Base-by-base conservation (phyloP, 108 stramenopile species). In the Cyclotella baltica region DNA sequence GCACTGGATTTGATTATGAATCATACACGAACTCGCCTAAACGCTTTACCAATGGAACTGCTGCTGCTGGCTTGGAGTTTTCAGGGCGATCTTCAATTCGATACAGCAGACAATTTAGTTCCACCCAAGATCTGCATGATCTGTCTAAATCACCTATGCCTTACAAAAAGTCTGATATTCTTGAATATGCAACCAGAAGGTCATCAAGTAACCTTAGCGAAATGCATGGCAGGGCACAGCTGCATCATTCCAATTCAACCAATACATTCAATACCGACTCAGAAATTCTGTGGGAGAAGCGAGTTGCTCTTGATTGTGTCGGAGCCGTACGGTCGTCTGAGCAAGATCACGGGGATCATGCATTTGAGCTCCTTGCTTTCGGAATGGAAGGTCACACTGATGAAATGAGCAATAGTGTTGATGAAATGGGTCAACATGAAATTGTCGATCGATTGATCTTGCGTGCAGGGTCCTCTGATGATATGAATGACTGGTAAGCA, bases 401-500 rank as follows among this genome's bases (percentile, higher is more conserved):
- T 46, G 73, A 67, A 65, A 35, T 38, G 28, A 73, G 58, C 46
- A 73, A 75, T 46, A 43, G 61, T 30, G 59, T 37, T 23, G 67
- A 40, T 6, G 62, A 55, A 22, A 51, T 31, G 18, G 51, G 33
- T 25, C 59, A 74, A 11, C 38, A 75, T 37, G 64, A 80, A 59
- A 76, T 80, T 27, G 53, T 73, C 10, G 81, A 83, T 62, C 77
- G 78, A 64, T 66, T 87, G 46, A 86, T 92, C 43, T 74, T 94
- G 31, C 83, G 84, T 31, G 93, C 90, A 11, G 76, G 71, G 33
- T 74, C 76, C 52, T 72, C 72, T 1, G 79, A 85, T 18, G 88
- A 89, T 28, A 89, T 91, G 88, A 90, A 85, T 46, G 82, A 87
- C 56, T 94, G n/a, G n/a, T n/a, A n/a, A n/a, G n/a, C n/a, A n/a